These are phyloP conservation scores for Fusarium sp. DNA, from an alignment of 2,329 filamentous ascomycete genomes.

Conservation along the genomic window DNA sequence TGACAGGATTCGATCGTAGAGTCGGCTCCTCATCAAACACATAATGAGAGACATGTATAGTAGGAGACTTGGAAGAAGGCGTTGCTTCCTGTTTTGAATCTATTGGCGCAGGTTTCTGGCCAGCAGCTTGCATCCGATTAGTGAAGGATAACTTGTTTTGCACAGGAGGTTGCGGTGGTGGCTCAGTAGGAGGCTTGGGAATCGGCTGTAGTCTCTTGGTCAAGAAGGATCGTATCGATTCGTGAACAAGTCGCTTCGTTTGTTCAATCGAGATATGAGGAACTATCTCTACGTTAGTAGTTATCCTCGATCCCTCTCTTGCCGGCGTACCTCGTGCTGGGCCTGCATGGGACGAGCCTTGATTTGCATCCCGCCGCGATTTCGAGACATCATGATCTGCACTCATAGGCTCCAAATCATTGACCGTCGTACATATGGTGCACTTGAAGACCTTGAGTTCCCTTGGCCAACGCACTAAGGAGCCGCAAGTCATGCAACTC, in stretches of 20 bases:
- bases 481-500: constrained; percentile 88
- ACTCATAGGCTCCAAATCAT: constrained; percentile 70
- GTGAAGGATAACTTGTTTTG: constrained; percentile 41
- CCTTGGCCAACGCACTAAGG: constrained; percentile 82
- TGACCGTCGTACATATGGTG: constrained; percentile 86
- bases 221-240: constrained; percentile 54
- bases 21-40: constrained; percentile 57
- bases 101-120: constrained; percentile 16
- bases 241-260: constrained; percentile 52
- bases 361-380: constrained; percentile 43
- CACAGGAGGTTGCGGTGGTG: constrained; percentile 24
- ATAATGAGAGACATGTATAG: constrained; percentile 45
- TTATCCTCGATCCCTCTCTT: not conserved
- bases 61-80: constrained; percentile 29
- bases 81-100: constrained; percentile 17
- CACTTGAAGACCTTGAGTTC: constrained; percentile 82
- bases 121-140: constrained; percentile 36
- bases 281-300: constrained; percentile 41
- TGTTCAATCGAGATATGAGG: constrained; percentile 53
- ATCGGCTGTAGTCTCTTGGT: constrained; percentile 44
- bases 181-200: constrained; percentile 30
- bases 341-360: constrained; percentile 26
- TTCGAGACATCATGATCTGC: constrained; percentile 38
- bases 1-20: constrained; percentile 52
- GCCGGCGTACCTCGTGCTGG: constrained; percentile 37